Evolutionary conservation across 2,329 filamentous ascomycete species (phyloP).

Genomic region (Claviceps sp.): DNA sequence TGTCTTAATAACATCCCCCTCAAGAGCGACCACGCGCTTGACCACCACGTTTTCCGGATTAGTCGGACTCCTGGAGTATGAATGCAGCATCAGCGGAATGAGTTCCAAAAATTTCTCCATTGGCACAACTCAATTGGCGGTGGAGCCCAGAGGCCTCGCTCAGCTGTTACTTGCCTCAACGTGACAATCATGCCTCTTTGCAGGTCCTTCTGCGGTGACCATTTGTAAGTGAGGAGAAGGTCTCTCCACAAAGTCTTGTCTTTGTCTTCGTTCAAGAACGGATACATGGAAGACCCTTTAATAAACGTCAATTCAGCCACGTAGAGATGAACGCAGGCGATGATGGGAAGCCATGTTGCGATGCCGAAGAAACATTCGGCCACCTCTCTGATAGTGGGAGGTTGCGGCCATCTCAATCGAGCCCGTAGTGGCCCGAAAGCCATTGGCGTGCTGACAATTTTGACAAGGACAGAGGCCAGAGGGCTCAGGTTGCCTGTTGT

Average conservation of each 20-base stretch:
- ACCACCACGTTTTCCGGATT: constrained; percentile 57
- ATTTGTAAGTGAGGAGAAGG: constrained; percentile 45
- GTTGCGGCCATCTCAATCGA: constrained; percentile 14
- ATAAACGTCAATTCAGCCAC: constrained; percentile 46
- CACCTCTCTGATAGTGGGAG: constrained; percentile 19
- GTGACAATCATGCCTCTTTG: constrained; percentile 63
- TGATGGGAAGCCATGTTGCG: constrained; percentile 47
- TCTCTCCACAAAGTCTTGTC: constrained; percentile 41
- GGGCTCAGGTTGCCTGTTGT: no score
- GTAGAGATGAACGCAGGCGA: constrained; percentile 47
- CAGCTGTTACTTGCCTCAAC: constrained; percentile 36
- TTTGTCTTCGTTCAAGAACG: constrained; percentile 56
- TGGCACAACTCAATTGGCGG: no score
- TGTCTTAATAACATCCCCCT: constrained; percentile 63
- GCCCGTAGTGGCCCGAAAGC: constrained; percentile 18
- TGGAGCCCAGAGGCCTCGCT: no score
- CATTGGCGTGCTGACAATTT: not conserved
- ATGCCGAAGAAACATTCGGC: constrained; percentile 36
- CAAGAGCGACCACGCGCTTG: constrained; percentile 72
- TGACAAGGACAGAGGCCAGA: not conserved
- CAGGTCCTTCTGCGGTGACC: constrained; percentile 42
- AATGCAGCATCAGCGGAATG: not conserved
- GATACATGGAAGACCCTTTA: constrained; percentile 59
- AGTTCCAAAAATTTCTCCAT: not conserved
- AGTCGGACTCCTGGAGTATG: constrained; percentile 47